Conservation (phyloP, 2,329 filamentous ascomycete species). For the Huntiella abstrusa region DNA sequence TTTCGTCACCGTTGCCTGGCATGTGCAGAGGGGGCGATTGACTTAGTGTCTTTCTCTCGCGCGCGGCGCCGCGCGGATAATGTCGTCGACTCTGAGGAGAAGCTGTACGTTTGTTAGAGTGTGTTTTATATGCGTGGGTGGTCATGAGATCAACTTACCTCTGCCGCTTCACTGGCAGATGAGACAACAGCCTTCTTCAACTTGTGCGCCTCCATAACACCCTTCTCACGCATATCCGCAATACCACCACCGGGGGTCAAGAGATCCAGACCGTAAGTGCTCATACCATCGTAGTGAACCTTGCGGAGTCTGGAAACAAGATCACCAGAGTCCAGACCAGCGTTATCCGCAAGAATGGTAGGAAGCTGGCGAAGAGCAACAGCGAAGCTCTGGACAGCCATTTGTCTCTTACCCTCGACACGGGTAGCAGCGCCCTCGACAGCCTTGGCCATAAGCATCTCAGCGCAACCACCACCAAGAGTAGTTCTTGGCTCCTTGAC, state of each 20-base stretch:
- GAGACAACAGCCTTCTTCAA: constrained; percentile 95
- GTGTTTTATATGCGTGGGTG: neutral
- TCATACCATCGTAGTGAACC: constrained; percentile 87
- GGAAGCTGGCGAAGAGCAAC: constrained; percentile 79
- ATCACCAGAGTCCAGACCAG: constrained; percentile 86
- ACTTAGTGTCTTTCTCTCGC: constrained; percentile 53
- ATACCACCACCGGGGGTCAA: constrained; percentile 80
- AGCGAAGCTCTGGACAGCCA: constrained; percentile 81
- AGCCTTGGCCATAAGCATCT: constrained; percentile 98
- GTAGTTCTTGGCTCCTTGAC: constrained; percentile 88
- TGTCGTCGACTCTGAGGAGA: constrained; percentile 87
- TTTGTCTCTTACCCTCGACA: constrained; percentile 88
- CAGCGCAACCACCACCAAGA: constrained; percentile 83
- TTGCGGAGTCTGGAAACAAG: constrained; percentile 81
- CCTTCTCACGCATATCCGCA: constrained; percentile 84
- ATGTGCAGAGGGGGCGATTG: neutral
- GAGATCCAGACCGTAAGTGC: constrained; percentile 77
- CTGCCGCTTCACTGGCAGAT: constrained; percentile 86
- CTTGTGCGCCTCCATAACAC: constrained; percentile 97
- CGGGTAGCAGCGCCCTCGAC: constrained; percentile 87
- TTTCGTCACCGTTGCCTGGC: constrained; percentile 20
- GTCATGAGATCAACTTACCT: constrained; percentile 39
- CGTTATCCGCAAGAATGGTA: constrained; percentile 93
- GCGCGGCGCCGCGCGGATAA: constrained; percentile 82
- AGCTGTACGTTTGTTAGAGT: constrained; percentile 35